phyloP scores from a whole-genome alignment of 345 rosid genomes.

The Cardamine occulta region DNA sequence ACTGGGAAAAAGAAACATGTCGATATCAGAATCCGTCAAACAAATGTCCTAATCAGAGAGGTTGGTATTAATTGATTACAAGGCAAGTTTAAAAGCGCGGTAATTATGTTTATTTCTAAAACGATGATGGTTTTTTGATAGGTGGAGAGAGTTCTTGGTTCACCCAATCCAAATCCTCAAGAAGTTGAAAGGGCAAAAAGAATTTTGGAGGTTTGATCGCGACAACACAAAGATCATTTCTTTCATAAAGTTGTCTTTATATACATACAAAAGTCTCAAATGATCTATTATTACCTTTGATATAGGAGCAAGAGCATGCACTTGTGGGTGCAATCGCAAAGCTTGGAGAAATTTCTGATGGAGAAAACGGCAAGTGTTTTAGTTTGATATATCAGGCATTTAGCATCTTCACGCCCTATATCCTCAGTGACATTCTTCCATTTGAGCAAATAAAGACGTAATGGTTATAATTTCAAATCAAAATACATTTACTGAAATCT shows the following conservation, averaged over 20 bases:
- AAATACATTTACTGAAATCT: constrained; percentile 7
- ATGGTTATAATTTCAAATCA: neutral
- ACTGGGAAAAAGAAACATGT: constrained; percentile 65
- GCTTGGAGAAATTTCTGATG: constrained; percentile 76
- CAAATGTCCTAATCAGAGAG: constrained; percentile 72
- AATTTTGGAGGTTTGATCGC: constrained; percentile 64
- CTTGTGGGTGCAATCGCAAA: constrained; percentile 72
- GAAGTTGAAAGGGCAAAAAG: constrained; percentile 85
- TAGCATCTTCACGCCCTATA: constrained; percentile 21
- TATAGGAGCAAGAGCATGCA: constrained; percentile 83
- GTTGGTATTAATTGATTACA: constrained; percentile 45
- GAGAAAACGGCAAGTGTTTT: constrained; percentile 61
- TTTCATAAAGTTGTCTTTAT: neutral
- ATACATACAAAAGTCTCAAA: neutral
- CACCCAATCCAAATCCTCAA: constrained; percentile 71
- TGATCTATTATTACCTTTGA: constrained; percentile 5
- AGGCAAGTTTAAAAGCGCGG: neutral
- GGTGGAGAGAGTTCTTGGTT: constrained; percentile 82
- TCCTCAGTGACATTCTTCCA: neutral
- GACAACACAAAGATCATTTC: constrained; percentile 23
- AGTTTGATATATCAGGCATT: neutral
- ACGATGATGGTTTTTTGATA: constrained; percentile 37
- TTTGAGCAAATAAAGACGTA: constrained; percentile 9
- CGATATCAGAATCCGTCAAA: constrained; percentile 75
- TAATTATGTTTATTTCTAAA: constrained; percentile 4